Evolutionary conservation across 2,329 filamentous ascomycete species (phyloP), one percentile per base, ranked within the genome.

Genomic region (Aspergillus pseudotamarii): DNA sequence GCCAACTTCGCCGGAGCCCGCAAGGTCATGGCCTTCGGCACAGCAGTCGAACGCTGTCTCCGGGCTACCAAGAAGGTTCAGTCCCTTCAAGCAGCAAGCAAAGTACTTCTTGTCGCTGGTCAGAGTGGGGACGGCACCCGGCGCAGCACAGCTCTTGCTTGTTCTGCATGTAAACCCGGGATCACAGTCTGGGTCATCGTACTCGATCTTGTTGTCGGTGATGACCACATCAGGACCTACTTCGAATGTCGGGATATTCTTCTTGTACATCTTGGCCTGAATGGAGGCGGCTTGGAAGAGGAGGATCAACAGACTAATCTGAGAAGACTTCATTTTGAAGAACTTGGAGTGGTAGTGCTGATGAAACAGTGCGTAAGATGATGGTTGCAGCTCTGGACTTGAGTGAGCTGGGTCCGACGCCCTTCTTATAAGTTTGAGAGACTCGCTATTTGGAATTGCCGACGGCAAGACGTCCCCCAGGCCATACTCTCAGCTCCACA

Each of bases 11-110:
- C 21, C n/a, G 16, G 64, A 65, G 30, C 64, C 64, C n/a, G 48
- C 61, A 14, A 65, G 58, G 23, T 64, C 64, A 48, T 65, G 61
- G 8, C 56, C 58, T 4, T 38, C 57, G 12, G 61, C 64, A 23
- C 64, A 65, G 64, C 64, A 65, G 21, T 65, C 64, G 19, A 65
- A 65, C 2, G 60, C 63, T 36, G 63, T 65, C 26, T 63, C 63
- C 8, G 55, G 45, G 26, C 45, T 60, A 16, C 63, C 63, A 4
- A 65, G 43, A 19, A 65, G 63, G 6, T 34, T 45, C 60, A 56
- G 63, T 23, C 53, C 50, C 3, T 46, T 5, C 26, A 43, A 46
- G 43, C 63, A 65, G 63, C 63, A 65, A 46, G 60, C 53, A 28
- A 59, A 62, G 48, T 63, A 53, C 41, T 58, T 59, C 34, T 50